Evolutionary conservation across 495 filamentous ascomycete genomes (phyloP).

Genomic region (Tuber indicum): DNA sequence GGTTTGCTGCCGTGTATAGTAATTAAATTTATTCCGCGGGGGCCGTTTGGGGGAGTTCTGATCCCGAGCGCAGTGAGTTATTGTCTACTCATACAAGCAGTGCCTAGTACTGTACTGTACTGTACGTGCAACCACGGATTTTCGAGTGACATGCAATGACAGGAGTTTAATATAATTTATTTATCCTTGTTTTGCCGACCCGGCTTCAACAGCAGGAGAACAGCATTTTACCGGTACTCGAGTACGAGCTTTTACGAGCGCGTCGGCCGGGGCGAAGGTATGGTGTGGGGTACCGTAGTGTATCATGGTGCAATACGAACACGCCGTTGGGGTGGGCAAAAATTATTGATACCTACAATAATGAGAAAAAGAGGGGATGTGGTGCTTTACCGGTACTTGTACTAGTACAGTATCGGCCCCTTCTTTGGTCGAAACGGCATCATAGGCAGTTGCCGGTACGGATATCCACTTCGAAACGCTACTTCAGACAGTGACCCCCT

Average conservation of each 20-base stretch:
- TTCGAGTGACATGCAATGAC: neutral
- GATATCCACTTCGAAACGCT: neutral
- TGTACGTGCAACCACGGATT: neutral
- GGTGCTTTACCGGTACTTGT: too few relatives aligned
- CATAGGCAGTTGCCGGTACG: neutral
- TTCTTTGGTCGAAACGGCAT: neutral
- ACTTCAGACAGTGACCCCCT: neutral
- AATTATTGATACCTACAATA: neutral
- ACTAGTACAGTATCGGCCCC: neutral
- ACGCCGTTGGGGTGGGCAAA: neutral
- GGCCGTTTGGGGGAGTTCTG: neutral
- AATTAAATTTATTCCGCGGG: neutral
- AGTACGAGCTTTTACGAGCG: neutral
- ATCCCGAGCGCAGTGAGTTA: neutral
- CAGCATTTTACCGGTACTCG: neutral
- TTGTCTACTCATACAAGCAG: too few relatives aligned
- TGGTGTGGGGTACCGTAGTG: neutral
- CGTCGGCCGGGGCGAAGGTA: neutral
- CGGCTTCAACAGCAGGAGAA: too few relatives aligned
- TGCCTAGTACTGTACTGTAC: too few relatives aligned
- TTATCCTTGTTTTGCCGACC: too few relatives aligned
- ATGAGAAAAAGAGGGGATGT: neutral
- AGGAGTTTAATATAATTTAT: too few relatives aligned
- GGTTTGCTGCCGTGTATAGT: neutral
- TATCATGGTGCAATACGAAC: neutral